Base-by-base conservation (phyloP, 306 rosid genomes). In the Quercus berberidifolia region DNA sequence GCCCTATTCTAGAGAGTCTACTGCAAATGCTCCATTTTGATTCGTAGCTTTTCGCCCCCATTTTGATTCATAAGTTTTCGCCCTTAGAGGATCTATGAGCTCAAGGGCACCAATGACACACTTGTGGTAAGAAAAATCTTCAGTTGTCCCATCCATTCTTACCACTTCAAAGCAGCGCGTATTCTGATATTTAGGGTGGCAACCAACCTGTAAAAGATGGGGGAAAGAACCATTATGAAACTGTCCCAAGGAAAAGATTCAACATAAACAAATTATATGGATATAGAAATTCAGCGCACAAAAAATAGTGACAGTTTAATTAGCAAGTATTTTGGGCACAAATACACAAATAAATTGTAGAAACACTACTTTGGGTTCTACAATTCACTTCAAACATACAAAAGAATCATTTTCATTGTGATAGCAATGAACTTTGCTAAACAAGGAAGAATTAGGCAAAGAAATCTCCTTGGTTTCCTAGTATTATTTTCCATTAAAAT, bases 121-220 rank as follows among this genome's bases (percentile, higher is more conserved):
- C 83, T 95, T 95, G 69, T 80, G 97, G 87, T 91, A 91, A 0
- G 99, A 95, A 83, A 95, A 93, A 73, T 93, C 98, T 83, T 91
- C 99, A 5, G 82, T 65, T 1, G 89, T 82, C 20, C 94, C 98
- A n/a, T 95, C 98, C 15, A 41, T 82, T 78, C 97, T 83, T 18
- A 85, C 74, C 74, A 92, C 55, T 72, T 83, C 78, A 82, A 95
- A 95, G 84, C 99, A 92, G 6, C 93, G 99, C 4, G 88, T 78
- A 21, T 77, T 85, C 67, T 77, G 71, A 78, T 83, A 58, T 28
- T 71, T 33, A 4, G 92, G 88, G 86, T 95, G 99, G 57, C 33
- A n/a, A 12, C 92, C 96, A 73, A 92, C 92, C 97, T 94, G 89
- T 18, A 54, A 72, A 79, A 70, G 35, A 46, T 55, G 13, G 12